Percentiles rank a stretch among this genome's conserved stretches.
Conservation (phyloP, 306 rosid genomes). For the Rosa lucieae region DNA sequence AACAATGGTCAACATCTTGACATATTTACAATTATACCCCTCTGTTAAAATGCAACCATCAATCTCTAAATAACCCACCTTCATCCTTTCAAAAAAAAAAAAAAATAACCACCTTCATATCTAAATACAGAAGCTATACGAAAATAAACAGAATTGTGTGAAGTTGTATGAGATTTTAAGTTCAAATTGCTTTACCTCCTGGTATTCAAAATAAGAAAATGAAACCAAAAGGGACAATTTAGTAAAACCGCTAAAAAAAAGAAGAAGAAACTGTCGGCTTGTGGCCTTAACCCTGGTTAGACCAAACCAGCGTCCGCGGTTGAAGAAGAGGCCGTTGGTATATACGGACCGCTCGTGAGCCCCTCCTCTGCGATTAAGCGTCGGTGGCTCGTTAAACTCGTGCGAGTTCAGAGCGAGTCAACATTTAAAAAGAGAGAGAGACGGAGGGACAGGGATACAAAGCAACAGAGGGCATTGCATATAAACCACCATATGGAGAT, state of each 20-base stretch:
- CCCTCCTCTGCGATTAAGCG: conserved; percentile 44
- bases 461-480: conserved; percentile 18
- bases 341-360: conserved; percentile 57
- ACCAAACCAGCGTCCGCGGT: conserved; percentile 41
- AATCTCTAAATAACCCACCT: no score
- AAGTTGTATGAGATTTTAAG: no score
- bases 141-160: no score
- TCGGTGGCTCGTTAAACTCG: conserved; percentile 95
- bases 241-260: neutral
- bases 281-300: conserved; percentile 61
- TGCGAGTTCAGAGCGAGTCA: conserved; percentile 45
- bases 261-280: conserved; percentile 50
- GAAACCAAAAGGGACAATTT: conserved; percentile 10
- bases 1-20: neutral
- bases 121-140: no score
- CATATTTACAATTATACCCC: neutral
- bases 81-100: no score
- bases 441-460: no score
- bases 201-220: no score
- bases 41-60: no score
- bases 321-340: conserved; percentile 29
- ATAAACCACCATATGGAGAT: conserved; percentile 28
- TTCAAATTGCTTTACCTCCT: no score
- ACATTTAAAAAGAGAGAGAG: conserved; percentile 10
- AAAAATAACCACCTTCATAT: no score